These are phyloP conservation scores for Solanum hybrid DNA, from an alignment of 305 asterid species.

Conservation along the genomic window DNA sequence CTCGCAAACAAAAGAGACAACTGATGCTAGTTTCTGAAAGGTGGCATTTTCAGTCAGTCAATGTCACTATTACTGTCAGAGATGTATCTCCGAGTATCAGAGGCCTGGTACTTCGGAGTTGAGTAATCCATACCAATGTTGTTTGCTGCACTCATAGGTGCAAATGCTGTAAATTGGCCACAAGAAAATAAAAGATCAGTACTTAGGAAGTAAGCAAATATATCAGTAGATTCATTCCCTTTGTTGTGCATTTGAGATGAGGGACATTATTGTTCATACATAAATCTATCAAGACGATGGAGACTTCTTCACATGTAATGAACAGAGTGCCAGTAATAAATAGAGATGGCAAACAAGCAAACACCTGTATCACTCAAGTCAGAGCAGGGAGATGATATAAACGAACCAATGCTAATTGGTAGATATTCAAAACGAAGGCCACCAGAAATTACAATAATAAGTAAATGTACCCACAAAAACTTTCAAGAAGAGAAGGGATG, in stretches of 20 bases:
- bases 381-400: neutral
- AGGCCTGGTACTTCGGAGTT: slow-evolving; percentile 48
- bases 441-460: neutral
- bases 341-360: neutral
- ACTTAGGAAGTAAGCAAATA: neutral
- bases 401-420: neutral
- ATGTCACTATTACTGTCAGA: slow-evolving; percentile 56
- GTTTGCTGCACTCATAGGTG: slow-evolving; percentile 62
- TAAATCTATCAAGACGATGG: neutral
- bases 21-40: neutral
- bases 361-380: neutral
- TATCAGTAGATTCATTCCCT: neutral
- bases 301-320: neutral
- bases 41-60: slow-evolving; percentile 11
- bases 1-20: neutral
- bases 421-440: neutral
- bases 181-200: neutral
- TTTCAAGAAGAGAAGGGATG: neutral
- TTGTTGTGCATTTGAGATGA: neutral
- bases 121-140: slow-evolving; percentile 28
- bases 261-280: neutral
- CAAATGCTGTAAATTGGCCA: slow-evolving; percentile 61
- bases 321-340: neutral
- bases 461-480: neutral
- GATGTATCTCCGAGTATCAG: slow-evolving; percentile 60